These are phyloP conservation scores for Cladosporium sp. DNA, from an alignment of 2,329 filamentous ascomycete genomes.

Conservation along the genomic window DNA sequence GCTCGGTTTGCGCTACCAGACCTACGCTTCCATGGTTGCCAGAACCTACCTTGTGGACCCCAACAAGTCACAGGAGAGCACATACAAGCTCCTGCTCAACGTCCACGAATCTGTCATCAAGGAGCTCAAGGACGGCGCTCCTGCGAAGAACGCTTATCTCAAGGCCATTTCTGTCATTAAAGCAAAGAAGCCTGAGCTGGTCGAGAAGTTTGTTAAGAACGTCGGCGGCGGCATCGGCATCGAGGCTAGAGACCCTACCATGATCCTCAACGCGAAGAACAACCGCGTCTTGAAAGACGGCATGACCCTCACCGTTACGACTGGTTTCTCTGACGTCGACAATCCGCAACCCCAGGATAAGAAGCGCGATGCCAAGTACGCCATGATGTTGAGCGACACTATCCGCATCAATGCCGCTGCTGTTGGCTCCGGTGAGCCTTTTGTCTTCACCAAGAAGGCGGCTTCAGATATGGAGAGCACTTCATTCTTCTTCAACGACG, in stretches of 20 bases:
- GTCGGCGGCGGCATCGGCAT: constrained; percentile 90
- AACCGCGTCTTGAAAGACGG: constrained; percentile 79
- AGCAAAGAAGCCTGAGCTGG: constrained; percentile 88
- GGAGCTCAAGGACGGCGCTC: constrained; percentile 79
- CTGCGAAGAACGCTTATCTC: constrained; percentile 83
- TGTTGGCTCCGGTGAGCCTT: constrained; percentile 69
- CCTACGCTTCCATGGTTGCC: constrained; percentile 87
- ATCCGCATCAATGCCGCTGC: constrained; percentile 65
- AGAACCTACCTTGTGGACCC: constrained; percentile 96
- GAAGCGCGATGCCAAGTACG: constrained; percentile 75
- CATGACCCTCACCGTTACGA: constrained; percentile 91
- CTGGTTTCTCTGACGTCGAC: constrained; percentile 82
- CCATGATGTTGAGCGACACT: constrained; percentile 86
- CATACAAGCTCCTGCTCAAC: constrained; percentile 81
- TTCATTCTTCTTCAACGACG: constrained; percentile 98
- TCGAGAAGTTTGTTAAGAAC: constrained; percentile 90
- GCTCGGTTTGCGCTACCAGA: constrained; percentile 90
- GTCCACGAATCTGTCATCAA: constrained; percentile 89
- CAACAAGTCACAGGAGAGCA: constrained; percentile 89
- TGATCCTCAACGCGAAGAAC: constrained; percentile 85
- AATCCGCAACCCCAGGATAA: constrained; percentile 86
- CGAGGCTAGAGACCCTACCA: constrained; percentile 77
- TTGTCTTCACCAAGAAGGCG: constrained; percentile 90
- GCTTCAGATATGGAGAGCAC: constrained; percentile 87
- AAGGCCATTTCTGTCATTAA: constrained; percentile 78